Conservation (phyloP, 2,329 filamentous ascomycete species). For the Fusarium nematophilum region DNA sequence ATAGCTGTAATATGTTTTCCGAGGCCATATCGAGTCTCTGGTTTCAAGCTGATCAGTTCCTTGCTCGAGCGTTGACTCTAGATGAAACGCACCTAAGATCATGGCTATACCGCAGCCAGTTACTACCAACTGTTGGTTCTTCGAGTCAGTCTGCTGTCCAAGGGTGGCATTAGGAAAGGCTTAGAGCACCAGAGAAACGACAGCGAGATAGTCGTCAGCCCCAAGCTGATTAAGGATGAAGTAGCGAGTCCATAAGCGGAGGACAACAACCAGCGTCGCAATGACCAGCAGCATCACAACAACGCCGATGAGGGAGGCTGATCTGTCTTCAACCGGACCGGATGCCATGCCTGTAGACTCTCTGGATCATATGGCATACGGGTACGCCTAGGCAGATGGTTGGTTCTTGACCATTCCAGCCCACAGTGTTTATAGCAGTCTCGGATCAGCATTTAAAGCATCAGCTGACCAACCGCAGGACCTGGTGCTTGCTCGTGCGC, state of each 20-base stretch:
- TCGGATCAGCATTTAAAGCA: not conserved
- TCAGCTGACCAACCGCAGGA: not conserved
- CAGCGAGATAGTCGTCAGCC: not conserved
- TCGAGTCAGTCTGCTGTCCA: not conserved
- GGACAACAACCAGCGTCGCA: not conserved
- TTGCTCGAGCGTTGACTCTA: not conserved
- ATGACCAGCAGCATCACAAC: not conserved
- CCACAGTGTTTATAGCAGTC: not conserved
- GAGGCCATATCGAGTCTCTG: not conserved
- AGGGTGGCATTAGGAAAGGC: fast-evolving
- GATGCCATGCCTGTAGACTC: not conserved
- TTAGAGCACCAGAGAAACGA: not conserved
- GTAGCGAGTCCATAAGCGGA: not conserved
- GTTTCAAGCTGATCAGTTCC: not conserved
- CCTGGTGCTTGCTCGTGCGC: not conserved
- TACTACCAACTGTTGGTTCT: not conserved
- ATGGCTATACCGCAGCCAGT: not conserved
- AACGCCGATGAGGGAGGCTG: not conserved
- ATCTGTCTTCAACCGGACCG: not conserved
- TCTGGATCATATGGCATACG: not conserved
- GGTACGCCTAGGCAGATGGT: not conserved
- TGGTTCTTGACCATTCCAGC: not conserved
- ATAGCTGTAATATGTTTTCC: not conserved
- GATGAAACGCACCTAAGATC: not conserved
- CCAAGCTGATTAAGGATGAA: not conserved